Evolutionary conservation across 2,329 filamentous ascomycete genomes (phyloP).

Genomic region (Colletotrichum salicis): DNA sequence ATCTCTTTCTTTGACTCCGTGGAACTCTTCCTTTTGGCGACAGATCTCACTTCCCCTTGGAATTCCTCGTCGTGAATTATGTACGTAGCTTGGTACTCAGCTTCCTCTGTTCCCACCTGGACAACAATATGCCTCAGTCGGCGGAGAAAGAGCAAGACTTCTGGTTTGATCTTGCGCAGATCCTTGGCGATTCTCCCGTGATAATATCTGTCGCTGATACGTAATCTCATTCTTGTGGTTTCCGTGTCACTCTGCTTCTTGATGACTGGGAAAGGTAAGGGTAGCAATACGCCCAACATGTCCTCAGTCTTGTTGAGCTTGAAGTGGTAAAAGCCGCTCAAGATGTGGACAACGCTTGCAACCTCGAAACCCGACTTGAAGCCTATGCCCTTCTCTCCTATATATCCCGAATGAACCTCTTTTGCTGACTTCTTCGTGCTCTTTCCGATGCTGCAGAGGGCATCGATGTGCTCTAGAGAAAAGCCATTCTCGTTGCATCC

Average conservation of each 20-base stretch:
- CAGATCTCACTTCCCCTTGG: background rate
- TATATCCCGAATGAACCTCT: constrained; percentile 39
- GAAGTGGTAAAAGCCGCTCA: constrained; percentile 44
- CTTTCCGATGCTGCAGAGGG: constrained; percentile 44
- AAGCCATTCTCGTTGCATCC: constrained; percentile 50
- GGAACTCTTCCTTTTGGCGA: background rate
- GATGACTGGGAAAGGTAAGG: constrained; percentile 33
- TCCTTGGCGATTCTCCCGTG: constrained; percentile 31
- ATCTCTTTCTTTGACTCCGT: background rate
- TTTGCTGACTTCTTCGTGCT: constrained; percentile 46
- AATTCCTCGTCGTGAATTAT: background rate
- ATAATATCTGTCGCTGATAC: background rate
- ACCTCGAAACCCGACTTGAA: constrained; percentile 51
- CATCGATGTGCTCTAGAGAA: constrained; percentile 43
- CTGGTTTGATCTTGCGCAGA: constrained; percentile 38
- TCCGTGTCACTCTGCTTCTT: background rate
- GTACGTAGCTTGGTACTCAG: background rate
- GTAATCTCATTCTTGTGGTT: constrained; percentile 13
- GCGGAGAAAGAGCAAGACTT: constrained; percentile 43
- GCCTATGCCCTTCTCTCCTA: constrained; percentile 51
- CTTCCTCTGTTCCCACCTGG: background rate
- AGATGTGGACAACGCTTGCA: constrained; percentile 44
- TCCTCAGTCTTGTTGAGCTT: constrained; percentile 41
- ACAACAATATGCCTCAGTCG: constrained; percentile 35
- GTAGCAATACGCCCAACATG: constrained; percentile 48